Conservation (phyloP, 495 filamentous ascomycete species). For the Xylaria cubensis region DNA sequence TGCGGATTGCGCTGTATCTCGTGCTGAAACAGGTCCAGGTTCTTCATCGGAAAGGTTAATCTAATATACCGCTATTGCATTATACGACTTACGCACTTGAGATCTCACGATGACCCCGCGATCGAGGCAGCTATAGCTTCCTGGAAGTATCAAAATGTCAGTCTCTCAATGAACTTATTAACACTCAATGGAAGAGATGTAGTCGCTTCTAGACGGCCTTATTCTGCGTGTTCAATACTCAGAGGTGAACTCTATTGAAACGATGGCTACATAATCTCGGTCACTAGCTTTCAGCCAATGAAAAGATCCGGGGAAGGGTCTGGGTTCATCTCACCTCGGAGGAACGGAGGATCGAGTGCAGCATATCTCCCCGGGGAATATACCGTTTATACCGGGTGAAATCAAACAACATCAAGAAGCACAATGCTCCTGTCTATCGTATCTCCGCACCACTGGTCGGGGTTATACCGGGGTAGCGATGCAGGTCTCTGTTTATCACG, state of each 20-base stretch:
- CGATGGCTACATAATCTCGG: not conserved
- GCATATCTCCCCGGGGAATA: conserved; percentile 1
- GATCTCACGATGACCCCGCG: not conserved
- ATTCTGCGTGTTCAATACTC: not conserved
- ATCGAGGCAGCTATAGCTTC: not conserved
- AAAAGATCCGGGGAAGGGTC: not conserved
- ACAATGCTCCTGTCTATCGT: not conserved
- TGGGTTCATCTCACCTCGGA: not conserved
- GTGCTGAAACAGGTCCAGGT: not conserved
- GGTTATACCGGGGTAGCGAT: not conserved
- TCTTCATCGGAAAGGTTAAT: not conserved
- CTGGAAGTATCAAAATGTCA: not conserved
- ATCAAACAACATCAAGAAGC: not conserved
- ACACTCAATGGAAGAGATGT: not conserved
- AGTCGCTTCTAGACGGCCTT: not conserved
- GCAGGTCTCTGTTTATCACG: not conserved
- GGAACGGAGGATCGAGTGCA: conserved; percentile 2
- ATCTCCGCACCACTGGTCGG: not conserved
- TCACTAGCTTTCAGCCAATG: not conserved
- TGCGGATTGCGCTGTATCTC: not conserved
- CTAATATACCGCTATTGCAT: not conserved
- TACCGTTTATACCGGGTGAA: not conserved
- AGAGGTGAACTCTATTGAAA: not conserved
- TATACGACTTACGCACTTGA: not conserved
- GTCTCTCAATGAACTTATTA: not conserved